Evolutionary conservation across 805 yeast species (phyloP).

Genomic region (Candida anglica): DNA sequence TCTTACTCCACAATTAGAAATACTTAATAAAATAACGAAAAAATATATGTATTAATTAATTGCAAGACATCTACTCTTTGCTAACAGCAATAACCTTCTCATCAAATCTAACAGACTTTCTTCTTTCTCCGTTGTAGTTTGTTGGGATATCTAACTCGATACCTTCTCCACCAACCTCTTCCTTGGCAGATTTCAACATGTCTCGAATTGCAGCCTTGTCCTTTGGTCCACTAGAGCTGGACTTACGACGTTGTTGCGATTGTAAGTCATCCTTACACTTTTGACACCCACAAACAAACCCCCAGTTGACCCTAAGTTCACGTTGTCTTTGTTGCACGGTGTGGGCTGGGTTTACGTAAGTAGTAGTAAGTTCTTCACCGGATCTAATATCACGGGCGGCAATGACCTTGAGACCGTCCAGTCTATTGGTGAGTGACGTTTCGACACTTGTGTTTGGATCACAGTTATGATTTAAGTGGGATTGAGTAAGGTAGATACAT

Average conservation of each 20-base stretch:
- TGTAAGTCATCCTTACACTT: slow-evolving; percentile 59
- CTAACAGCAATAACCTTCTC: slow-evolving; percentile 54
- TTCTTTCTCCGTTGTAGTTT: slow-evolving; percentile 37
- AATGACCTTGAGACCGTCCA: slow-evolving; percentile 54
- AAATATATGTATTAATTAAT: too few relatives aligned
- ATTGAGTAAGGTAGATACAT: slow-evolving; percentile 54
- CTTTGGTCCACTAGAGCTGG: slow-evolving; percentile 23
- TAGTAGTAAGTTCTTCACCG: slow-evolving; percentile 66
- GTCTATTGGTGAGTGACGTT: slow-evolving; percentile 34
- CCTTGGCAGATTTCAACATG: slow-evolving; percentile 38
- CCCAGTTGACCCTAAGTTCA: slow-evolving; percentile 71
- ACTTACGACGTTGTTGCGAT: slow-evolving; percentile 42
- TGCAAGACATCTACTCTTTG: slow-evolving; percentile 19
- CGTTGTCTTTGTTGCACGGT: slow-evolving; percentile 60
- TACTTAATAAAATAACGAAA: too few relatives aligned
- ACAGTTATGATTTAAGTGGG: slow-evolving; percentile 76
- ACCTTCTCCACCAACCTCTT: slow-evolving; percentile 38
- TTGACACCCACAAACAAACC: slow-evolving; percentile 65
- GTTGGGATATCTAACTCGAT: slow-evolving; percentile 45
- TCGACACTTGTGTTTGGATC: slow-evolving; percentile 63
- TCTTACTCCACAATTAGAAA: too few relatives aligned
- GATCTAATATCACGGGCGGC: slow-evolving; percentile 56
- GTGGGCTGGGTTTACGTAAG: slow-evolving; percentile 67
- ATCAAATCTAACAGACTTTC: slow-evolving; percentile 65
- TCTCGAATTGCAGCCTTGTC: slow-evolving; percentile 40